These are phyloP conservation scores for Alternaria atra DNA, from an alignment of 2,329 filamentous ascomycete species.

Conservation along the genomic window DNA sequence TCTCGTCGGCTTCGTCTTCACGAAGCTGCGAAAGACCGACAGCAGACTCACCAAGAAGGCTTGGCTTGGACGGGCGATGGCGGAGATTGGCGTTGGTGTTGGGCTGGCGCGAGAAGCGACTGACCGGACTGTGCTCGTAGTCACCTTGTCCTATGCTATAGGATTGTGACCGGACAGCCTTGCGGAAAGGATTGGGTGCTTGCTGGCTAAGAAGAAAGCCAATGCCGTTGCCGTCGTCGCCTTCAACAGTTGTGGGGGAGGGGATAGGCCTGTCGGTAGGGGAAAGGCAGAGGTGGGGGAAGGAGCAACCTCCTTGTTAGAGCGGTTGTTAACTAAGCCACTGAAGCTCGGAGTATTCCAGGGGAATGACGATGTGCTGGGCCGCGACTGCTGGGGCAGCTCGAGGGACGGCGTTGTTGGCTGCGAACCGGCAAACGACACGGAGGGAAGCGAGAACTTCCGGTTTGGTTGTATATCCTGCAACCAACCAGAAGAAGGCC, in stretches of 20 bases:
- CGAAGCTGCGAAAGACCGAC: slow-evolving; percentile 44
- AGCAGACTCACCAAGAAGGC: slow-evolving; percentile 71
- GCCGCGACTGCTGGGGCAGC: slow-evolving; percentile 53
- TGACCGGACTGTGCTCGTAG: slow-evolving; percentile 53
- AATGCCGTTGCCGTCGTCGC: slow-evolving; percentile 60
- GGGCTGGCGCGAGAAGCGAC: slow-evolving; percentile 59
- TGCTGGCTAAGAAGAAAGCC: slow-evolving; percentile 45
- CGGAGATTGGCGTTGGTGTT: slow-evolving; percentile 61
- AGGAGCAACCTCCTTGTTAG: slow-evolving; percentile 44
- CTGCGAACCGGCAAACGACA: slow-evolving; percentile 80
- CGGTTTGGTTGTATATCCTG: slow-evolving; percentile 77
- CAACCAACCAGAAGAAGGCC: slow-evolving; percentile 68
- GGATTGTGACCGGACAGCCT: slow-evolving; percentile 93
- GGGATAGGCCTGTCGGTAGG: slow-evolving; percentile 34
- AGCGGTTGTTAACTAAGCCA: slow-evolving; percentile 26
- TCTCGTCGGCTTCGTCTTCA: slow-evolving; percentile 66
- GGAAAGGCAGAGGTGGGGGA: slow-evolving; percentile 45
- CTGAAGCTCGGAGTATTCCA: slow-evolving; percentile 53
- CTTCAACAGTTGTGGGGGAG: slow-evolving; percentile 49
- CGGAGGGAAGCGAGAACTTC: slow-evolving; percentile 75
- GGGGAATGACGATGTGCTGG: slow-evolving; percentile 55
- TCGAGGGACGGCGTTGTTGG: slow-evolving; percentile 82
- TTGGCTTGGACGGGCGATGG: slow-evolving; percentile 81
- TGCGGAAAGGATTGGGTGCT: slow-evolving; percentile 88
- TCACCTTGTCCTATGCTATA: slow-evolving; percentile 95